A percentile compares a stretch with the other conserved stretches of the same genome.
Conservation (phyloP, 148 eudicot genomes). For the Vaccinium darrowii region DNA sequence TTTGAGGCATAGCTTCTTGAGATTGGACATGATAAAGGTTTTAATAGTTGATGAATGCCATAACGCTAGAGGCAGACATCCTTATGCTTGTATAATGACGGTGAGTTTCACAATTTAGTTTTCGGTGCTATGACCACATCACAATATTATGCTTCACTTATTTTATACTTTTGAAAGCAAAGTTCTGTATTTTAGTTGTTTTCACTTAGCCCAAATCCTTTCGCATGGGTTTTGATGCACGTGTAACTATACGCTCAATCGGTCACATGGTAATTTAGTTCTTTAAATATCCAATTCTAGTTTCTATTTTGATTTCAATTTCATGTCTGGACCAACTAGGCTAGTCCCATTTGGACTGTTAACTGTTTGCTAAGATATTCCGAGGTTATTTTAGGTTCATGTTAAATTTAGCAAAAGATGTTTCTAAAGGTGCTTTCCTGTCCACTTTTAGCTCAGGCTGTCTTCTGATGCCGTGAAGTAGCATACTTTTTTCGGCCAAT, state of each 20-base stretch:
- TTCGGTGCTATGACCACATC: neutral
- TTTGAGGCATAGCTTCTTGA: conserved; percentile 65
- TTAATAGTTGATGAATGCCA: conserved; percentile 94
- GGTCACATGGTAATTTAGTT: neutral
- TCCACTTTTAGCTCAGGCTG: neutral
- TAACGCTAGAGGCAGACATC: conserved; percentile 67
- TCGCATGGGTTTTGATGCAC: neutral
- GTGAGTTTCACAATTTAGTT: conserved; percentile 26
- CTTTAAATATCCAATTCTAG: neutral
- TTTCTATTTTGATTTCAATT: neutral
- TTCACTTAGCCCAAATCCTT: neutral
- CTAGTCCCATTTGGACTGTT: neutral
- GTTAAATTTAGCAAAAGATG: neutral
- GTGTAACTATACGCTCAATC: neutral
- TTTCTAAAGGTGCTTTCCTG: neutral
- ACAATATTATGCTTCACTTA: neutral
- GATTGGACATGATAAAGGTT: conserved; percentile 58
- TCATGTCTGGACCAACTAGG: neutral
- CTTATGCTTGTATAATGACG: conserved; percentile 84
- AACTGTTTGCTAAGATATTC: neutral
- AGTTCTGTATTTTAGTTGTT: neutral
- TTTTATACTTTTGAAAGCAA: neutral
- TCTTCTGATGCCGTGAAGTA: neutral
- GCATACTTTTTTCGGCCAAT: neutral
- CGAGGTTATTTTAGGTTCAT: neutral